A percentile compares a stretch with the other conserved stretches of the same genome.
Conservation (phyloP, 306 rosid species). For the Fragaria nilgerrensis region DNA sequence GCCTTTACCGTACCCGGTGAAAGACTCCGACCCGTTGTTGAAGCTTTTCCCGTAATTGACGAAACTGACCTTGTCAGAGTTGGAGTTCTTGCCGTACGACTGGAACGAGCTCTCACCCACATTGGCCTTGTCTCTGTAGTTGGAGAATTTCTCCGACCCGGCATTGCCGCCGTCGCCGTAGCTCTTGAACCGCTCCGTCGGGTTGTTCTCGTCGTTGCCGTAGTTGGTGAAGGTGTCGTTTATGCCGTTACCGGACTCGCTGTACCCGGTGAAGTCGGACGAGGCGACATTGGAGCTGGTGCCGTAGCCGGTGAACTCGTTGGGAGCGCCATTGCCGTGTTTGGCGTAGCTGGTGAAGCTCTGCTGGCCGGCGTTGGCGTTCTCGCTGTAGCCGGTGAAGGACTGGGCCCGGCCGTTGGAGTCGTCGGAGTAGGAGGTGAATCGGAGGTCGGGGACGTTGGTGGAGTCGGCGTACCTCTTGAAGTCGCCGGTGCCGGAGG, state of each 20-base stretch:
- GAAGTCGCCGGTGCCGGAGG: constrained; percentile 76
- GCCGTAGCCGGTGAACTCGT: constrained; percentile 58
- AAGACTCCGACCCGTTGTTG: constrained; percentile 77
- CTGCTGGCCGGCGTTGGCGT: constrained; percentile 82
- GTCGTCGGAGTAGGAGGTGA: constrained; percentile 69
- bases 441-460: constrained; percentile 72
- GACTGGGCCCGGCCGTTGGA: constrained; percentile 64
- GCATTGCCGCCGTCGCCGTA: constrained; percentile 75
- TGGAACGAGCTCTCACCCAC: constrained; percentile 80
- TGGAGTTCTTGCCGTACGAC: constrained; percentile 63
- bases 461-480: constrained; percentile 41
- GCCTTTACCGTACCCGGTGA: constrained; percentile 59
- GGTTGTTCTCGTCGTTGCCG: constrained; percentile 65
- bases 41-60: constrained; percentile 74
- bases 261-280: constrained; percentile 62
- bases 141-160: constrained; percentile 58
- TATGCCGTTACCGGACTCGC: constrained; percentile 42
- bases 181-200: constrained; percentile 58
- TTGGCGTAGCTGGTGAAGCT: constrained; percentile 64
- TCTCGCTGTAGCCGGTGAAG: constrained; percentile 61
- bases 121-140: constrained; percentile 70
- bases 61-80: constrained; percentile 56
- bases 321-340: constrained; percentile 62
- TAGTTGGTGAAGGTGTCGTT: constrained; percentile 62
- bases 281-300: constrained; percentile 61